phyloP scores from a whole-genome alignment of 441 rosid genomes.

The Adansonia madagascariensis region DNA sequence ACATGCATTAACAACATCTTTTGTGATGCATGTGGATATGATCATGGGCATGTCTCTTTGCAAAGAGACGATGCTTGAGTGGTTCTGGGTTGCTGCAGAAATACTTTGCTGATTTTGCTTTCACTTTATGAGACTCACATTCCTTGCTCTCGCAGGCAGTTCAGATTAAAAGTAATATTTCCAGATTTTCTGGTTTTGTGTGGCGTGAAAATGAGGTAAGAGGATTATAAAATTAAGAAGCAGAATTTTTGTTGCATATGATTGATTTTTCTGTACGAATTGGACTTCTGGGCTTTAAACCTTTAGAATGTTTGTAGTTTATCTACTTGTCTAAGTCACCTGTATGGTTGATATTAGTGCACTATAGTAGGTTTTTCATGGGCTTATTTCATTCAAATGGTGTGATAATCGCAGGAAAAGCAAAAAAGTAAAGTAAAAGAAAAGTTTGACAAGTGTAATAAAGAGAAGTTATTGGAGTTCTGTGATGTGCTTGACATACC shows the following conservation, averaged over 20 bases:
- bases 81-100: conserved; percentile 7
- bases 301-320: conserved; percentile 17
- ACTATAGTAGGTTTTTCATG: conserved; percentile 2
- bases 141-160: conserved; percentile 66
- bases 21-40: neutral
- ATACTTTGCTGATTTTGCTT: conserved; percentile 20
- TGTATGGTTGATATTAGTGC: neutral
- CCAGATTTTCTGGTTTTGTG: conserved; percentile 90
- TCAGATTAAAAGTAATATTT: conserved; percentile 81
- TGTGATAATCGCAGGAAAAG: conserved; percentile 65
- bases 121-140: conserved; percentile 25
- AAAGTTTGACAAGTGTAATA: conserved; percentile 81
- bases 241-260: neutral
- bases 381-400: conserved; percentile 11
- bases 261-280: neutral
- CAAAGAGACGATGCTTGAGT: neutral
- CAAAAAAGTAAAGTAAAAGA: conserved; percentile 80
- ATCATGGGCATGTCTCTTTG: neutral
- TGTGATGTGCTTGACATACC: conserved; percentile 83
- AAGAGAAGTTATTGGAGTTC: conserved; percentile 79
- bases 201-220: conserved; percentile 94
- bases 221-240: conserved; percentile 9
- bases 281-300: neutral
- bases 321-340: neutral
- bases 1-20: neutral